phyloP scores from a whole-genome alignment of 352 stramenopile species.

The Globisporangium orthogonon region DNA sequence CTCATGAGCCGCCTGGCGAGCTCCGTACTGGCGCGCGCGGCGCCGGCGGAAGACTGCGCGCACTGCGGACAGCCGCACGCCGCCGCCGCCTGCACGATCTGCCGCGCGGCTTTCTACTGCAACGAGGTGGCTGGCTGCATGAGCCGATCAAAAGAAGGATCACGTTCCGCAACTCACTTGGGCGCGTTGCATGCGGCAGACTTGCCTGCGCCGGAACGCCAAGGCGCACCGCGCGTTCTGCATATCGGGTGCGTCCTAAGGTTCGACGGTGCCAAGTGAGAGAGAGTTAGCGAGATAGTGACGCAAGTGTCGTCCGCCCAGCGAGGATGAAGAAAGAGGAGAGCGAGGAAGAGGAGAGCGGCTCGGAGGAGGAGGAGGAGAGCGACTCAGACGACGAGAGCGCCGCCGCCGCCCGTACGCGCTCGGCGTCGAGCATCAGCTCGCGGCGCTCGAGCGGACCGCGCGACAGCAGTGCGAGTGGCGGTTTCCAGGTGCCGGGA shows the following conservation, averaged over 20 bases:
- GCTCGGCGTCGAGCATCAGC: constrained; percentile 9
- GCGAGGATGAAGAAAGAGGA: constrained; percentile 57
- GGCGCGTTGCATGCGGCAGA: constrained; percentile 16
- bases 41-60: constrained; percentile 50
- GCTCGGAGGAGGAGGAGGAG: constrained; percentile 48
- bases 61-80: constrained; percentile 63
- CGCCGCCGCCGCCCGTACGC: constrained; percentile 10
- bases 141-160: neutral
- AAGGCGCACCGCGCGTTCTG: constrained; percentile 63
- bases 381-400: constrained; percentile 70
- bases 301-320: constrained; percentile 2
- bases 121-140: constrained; percentile 36
- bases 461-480: constrained; percentile 1
- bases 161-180: no score
- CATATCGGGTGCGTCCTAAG: constrained; percentile 30
- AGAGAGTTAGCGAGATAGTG: neutral
- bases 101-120: constrained; percentile 61
- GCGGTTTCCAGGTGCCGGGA: constrained; percentile 34
- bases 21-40: constrained; percentile 22
- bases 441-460: constrained; percentile 9
- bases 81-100: constrained; percentile 56
- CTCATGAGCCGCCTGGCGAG: constrained; percentile 70
- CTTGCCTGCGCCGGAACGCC: constrained; percentile 64
- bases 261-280: neutral
- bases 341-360: constrained; percentile 57